Base-by-base conservation (phyloP, 495 filamentous ascomycete genomes). In the Aspergillus bridgeri region DNA sequence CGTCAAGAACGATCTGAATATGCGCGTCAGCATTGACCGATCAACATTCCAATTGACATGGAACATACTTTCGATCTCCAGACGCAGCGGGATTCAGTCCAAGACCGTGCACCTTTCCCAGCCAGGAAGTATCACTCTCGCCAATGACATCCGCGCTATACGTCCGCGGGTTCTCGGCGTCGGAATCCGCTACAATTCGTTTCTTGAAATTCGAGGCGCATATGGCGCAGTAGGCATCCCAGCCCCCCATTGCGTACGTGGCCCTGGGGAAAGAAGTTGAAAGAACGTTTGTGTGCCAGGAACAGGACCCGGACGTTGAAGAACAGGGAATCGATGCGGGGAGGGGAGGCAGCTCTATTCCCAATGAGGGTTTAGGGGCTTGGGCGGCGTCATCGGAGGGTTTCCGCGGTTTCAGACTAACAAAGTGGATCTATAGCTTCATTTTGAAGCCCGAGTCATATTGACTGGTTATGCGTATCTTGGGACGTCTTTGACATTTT, bases 171-270 rank as follows among this genome's bases (percentile, higher is more conserved):
- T 6, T 43, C 19, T 42, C 20, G 9, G 23, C 51, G 17, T 53
- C 51, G 2, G 27, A 53, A 15, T 53, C 51, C 3, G 42, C 42
- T 7, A 19, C n/a, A 23, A 53, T 19, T 13, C 51, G 7, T 27
- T 33, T 53, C 22, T 19, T 21, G 27, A 53, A 53, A 33, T 27
- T 53, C 8, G 22, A 42, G 5, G 25, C 51, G 33, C 51, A 53
- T 17, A 53, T 53, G 1, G 51, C 51, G 33, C 51, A 53, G 23
- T 42, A 53, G 19, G 43, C 33, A 19, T 53, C 51, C 17, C n/a
- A 53, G 27, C 51, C 51, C 15, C 51, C 51, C 51, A 53, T 53
- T 8, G 19, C 43, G 48, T 13, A 38, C 13, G 8, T n/a, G n/a
- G n/a, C n/a, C n/a, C n/a, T n/a, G n/a, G n/a, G n/a, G n/a, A n/a